phyloP scores from a whole-genome alignment of 805 yeast species.

The Dipodascopsis uninucleata region DNA sequence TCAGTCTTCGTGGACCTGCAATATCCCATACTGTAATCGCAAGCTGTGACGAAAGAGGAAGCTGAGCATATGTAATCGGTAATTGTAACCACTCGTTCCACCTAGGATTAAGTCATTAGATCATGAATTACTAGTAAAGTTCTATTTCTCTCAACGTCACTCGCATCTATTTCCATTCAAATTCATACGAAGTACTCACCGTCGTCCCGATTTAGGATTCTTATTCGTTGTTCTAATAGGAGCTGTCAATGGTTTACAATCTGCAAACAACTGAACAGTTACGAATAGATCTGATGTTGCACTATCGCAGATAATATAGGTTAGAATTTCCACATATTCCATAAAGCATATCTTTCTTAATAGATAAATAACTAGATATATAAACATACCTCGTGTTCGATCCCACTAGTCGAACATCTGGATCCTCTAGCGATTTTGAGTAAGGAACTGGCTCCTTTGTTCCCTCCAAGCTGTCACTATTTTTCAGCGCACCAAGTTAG shows the following conservation, averaged over 20 bases:
- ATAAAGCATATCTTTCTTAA: neutral
- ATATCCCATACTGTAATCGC: slow-evolving; percentile 67
- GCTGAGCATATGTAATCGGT: slow-evolving; percentile 67
- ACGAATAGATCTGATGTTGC: slow-evolving; percentile 39
- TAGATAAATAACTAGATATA: neutral
- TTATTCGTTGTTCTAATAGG: slow-evolving; percentile 51
- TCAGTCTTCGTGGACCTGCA: slow-evolving; percentile 46
- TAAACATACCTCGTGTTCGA: slow-evolving; percentile 39
- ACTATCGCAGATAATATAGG: slow-evolving; percentile 10
- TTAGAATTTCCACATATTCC: neutral
- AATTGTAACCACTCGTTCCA: slow-evolving; percentile 75
- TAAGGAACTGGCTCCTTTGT: slow-evolving; percentile 40
- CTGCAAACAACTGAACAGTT: slow-evolving; percentile 46
- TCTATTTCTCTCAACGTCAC: too few species aligned
- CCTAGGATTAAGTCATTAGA: slow-evolving; percentile 35
- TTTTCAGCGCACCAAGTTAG: slow-evolving; percentile 3
- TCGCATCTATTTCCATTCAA: neutral
- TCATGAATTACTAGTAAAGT: neutral
- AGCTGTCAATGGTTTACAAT: slow-evolving; percentile 46
- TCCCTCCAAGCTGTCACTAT: slow-evolving; percentile 46
- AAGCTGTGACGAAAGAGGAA: slow-evolving; percentile 60
- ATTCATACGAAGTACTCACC: slow-evolving; percentile 5
- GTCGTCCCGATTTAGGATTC: slow-evolving; percentile 39
- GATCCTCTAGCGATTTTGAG: slow-evolving; percentile 48
- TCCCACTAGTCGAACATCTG: slow-evolving; percentile 42